Evolutionary conservation across 2,329 filamentous ascomycete species (phyloP).

Genomic region (Ceratocystis eucalypticola): DNA sequence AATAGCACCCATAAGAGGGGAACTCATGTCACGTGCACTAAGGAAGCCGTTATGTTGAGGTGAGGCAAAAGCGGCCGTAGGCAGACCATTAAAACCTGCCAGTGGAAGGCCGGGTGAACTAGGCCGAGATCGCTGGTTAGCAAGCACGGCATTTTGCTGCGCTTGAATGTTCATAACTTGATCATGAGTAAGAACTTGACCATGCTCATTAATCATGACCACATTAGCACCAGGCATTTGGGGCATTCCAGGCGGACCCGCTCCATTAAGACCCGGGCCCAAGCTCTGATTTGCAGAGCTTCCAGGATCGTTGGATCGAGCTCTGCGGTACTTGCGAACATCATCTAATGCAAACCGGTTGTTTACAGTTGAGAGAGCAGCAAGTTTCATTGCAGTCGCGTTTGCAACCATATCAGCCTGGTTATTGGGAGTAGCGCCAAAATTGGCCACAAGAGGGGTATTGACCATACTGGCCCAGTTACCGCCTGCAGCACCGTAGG

Average conservation of each 20-base stretch:
- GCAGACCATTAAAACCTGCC: slow-evolving; percentile 21
- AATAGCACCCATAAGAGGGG: slow-evolving; percentile 57
- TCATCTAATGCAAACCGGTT: slow-evolving; percentile 95
- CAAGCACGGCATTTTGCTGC: slow-evolving; percentile 46
- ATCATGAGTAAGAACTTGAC: slow-evolving; percentile 72
- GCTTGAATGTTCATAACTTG: slow-evolving; percentile 72
- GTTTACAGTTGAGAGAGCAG: slow-evolving; percentile 92
- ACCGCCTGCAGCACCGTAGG: slow-evolving; percentile 58
- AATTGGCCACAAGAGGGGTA: slow-evolving; percentile 86
- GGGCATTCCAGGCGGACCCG: slow-evolving; percentile 38
- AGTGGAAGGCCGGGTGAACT: slow-evolving; percentile 79
- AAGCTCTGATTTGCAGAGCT: slow-evolving; percentile 40
- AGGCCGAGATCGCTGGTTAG: slow-evolving; percentile 66
- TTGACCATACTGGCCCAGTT: slow-evolving; percentile 99
- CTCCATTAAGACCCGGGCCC: slow-evolving; percentile 9
- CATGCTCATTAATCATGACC: slow-evolving; percentile 89
- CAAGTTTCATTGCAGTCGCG: slow-evolving; percentile 96
- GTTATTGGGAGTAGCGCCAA: slow-evolving; percentile 41
- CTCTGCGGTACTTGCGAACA: slow-evolving; percentile 86
- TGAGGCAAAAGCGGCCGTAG: slow-evolving; percentile 62
- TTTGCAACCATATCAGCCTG: slow-evolving; percentile 98
- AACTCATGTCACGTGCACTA: slow-evolving; percentile 66
- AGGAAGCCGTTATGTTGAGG: slow-evolving; percentile 93
- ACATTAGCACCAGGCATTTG: slow-evolving; percentile 60
- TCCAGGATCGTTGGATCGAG: slow-evolving; percentile 61